Conservation (phyloP, 2,329 filamentous ascomycete species). For the Dothideomycetidae sp. region DNA sequence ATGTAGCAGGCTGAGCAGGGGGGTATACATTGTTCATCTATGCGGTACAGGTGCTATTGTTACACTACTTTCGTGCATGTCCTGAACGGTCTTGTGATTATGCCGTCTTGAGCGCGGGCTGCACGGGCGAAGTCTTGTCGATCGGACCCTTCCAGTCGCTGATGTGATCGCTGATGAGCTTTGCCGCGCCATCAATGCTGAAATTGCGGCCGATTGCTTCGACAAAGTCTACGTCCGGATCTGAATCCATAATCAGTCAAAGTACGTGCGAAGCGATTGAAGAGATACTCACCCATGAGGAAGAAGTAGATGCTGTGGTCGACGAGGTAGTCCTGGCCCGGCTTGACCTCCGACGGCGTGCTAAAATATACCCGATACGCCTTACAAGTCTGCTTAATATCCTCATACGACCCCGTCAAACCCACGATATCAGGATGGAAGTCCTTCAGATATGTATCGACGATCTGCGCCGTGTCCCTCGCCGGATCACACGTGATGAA, state of each 20-base stretch:
- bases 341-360: constrained; percentile 74
- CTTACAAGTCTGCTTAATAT: constrained; percentile 90
- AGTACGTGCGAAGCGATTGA: neutral
- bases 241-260: constrained; percentile 37
- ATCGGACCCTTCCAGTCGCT: constrained; percentile 54
- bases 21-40: constrained; percentile 10
- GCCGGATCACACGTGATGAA: constrained; percentile 95
- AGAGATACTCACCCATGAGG: constrained; percentile 59
- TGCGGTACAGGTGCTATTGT: constrained; percentile 10
- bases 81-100: neutral
- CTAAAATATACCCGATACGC: constrained; percentile 95
- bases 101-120: constrained; percentile 1
- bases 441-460: constrained; percentile 76
- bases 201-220: constrained; percentile 93
- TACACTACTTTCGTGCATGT: constrained; percentile 6
- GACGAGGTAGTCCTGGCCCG: constrained; percentile 90
- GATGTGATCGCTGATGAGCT: constrained; percentile 75
- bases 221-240: constrained; percentile 94
- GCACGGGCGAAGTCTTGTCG: constrained; percentile 25
- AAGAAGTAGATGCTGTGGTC: constrained; percentile 99
- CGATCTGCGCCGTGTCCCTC: constrained; percentile 69
- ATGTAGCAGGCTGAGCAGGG: neutral
- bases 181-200: constrained; percentile 71
- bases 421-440: constrained; percentile 81
- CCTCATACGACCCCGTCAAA: constrained; percentile 81